A percentile compares a stretch with the other conserved stretches of the same genome.
phyloP scores from a whole-genome alignment of 257 asterid species.

The Primulina eburnea region DNA sequence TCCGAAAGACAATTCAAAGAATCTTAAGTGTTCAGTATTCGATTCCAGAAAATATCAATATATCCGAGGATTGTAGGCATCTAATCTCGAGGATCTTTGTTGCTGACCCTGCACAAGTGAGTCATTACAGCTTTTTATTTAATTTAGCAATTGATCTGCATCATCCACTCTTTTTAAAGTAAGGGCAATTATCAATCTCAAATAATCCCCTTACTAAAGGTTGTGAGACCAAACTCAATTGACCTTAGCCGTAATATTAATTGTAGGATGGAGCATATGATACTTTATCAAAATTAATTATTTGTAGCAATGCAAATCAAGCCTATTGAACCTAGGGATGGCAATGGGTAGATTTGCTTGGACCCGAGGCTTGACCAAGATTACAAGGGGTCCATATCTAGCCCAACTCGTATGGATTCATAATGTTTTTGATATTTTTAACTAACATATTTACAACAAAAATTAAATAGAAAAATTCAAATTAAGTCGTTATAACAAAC shows the following conservation, averaged over 20 bases:
- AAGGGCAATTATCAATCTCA: not conserved
- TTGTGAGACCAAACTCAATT: not conserved
- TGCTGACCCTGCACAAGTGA: slow-evolving; percentile 62
- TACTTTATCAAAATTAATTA: not conserved
- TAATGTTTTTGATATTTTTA: too few relatives aligned
- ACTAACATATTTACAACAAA: too few relatives aligned
- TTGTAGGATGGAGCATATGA: not conserved
- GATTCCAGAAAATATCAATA: slow-evolving; percentile 52
- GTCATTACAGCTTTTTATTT: slow-evolving; percentile 22
- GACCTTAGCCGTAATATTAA: not conserved
- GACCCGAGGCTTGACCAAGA: not conserved
- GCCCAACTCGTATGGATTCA: too few relatives aligned
- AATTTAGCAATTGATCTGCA: slow-evolving; percentile 1
- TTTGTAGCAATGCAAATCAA: not conserved
- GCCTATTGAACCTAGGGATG: not conserved
- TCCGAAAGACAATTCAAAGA: slow-evolving; percentile 75
- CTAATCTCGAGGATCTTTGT: slow-evolving; percentile 68
- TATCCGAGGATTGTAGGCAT: slow-evolving; percentile 67
- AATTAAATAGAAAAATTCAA: too few relatives aligned
- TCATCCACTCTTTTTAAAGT: not conserved
- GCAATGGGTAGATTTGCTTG: not conserved
- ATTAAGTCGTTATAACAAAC: too few relatives aligned
- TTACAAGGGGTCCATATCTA: too few relatives aligned
- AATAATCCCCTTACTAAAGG: not conserved
- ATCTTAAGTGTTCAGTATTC: slow-evolving; percentile 62